Evolutionary conservation across 805 yeast species (phyloP).

Genomic region (Teunomyces tritomae): DNA sequence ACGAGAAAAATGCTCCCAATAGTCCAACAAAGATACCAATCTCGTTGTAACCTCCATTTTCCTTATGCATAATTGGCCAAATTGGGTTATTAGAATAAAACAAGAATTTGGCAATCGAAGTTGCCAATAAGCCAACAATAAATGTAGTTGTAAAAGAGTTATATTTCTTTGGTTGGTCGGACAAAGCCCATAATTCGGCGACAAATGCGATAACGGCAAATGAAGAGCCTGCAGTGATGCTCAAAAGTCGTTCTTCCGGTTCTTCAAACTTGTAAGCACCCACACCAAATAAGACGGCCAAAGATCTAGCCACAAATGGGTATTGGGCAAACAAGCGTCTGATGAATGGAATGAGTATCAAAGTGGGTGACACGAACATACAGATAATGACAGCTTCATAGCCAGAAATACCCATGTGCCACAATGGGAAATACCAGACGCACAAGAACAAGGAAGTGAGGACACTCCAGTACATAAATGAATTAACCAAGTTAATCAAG

Average conservation of each 20-base stretch:
- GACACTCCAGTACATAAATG: constrained; percentile 83
- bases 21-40: constrained; percentile 66
- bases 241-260: constrained; percentile 69
- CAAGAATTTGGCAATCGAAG: constrained; percentile 73
- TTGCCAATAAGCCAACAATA: constrained; percentile 66
- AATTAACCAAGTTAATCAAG: constrained; percentile 51
- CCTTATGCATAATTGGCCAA: constrained; percentile 90
- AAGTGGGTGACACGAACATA: constrained; percentile 55
- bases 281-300: constrained; percentile 62
- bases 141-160: constrained; percentile 55
- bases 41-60: constrained; percentile 83
- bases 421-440: constrained; percentile 95
- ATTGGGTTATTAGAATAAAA: constrained; percentile 86
- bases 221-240: constrained; percentile 63
- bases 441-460: constrained; percentile 77
- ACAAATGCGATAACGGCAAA: constrained; percentile 62
- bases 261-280: constrained; percentile 68
- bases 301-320: constrained; percentile 55
- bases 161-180: constrained; percentile 27
- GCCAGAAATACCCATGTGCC: constrained; percentile 98
- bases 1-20: constrained; percentile 61
- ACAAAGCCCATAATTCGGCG: constrained; percentile 44
- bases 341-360: constrained; percentile 43
- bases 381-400: constrained; percentile 69
- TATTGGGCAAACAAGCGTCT: constrained; percentile 34